These are phyloP conservation scores for Plasmodium billcollinsi DNA, from an alignment of 169 alveolate species.

Conservation along the genomic window DNA sequence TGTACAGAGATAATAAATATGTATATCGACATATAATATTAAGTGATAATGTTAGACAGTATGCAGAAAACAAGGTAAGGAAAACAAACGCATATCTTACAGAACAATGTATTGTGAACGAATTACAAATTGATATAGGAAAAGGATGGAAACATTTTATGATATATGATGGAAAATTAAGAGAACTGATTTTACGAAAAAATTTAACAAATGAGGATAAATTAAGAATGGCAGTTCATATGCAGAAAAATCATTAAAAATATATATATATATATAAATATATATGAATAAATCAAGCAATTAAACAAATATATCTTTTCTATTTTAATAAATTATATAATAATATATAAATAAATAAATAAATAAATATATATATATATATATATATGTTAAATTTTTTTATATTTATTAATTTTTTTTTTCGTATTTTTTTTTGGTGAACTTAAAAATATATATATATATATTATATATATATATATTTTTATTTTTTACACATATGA, in stretches of 20 bases:
- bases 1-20: conserved; percentile 88
- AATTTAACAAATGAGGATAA: conserved; percentile 78
- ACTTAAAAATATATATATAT: too few species aligned
- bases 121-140: conserved; percentile 86
- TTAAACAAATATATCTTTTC: too few species aligned
- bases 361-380: too few species aligned
- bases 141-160: conserved; percentile 92
- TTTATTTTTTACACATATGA: too few species aligned
- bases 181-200: conserved; percentile 87
- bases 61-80: conserved; percentile 87
- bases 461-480: too few species aligned
- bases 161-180: conserved; percentile 86
- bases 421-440: too few species aligned
- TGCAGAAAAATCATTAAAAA: conserved; percentile 6
- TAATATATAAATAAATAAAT: too few species aligned
- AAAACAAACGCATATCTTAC: conserved; percentile 85
- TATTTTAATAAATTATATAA: too few species aligned
- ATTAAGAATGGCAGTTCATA: conserved; percentile 69
- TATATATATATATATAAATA: too few species aligned
- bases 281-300: too few species aligned
- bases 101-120: conserved; percentile 87
- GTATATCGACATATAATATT: conserved; percentile 88
- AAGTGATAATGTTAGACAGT: conserved; percentile 87
- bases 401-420: too few species aligned
- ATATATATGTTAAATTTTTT: too few species aligned